A percentile compares a stretch with the other conserved stretches of the same genome.
Evolutionary conservation across 1,139 yeast genomes (phyloP).

Genomic region (Kodamaea ohmeri): DNA sequence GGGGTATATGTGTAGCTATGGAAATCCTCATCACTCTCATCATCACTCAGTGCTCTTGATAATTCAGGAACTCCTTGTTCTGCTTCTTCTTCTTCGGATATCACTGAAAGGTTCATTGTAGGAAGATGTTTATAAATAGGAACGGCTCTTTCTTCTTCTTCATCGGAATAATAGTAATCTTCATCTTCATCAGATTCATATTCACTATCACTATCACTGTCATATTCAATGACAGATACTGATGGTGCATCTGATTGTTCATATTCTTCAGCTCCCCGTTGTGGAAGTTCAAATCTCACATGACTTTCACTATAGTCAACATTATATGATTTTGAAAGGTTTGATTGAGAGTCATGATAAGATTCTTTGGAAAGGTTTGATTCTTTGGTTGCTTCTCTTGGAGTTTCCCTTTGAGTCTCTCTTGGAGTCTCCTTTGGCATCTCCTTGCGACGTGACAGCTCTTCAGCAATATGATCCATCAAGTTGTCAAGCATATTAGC

Average conservation of each 20-base stretch:
- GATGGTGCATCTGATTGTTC: conserved; percentile 3
- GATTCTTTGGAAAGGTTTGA: too few species aligned
- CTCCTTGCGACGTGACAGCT: conserved; percentile 29
- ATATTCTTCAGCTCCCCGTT: conserved; percentile 2
- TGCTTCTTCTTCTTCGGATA: conserved; percentile 22
- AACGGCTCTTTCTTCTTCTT: conserved; percentile 6
- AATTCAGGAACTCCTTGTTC: conserved; percentile 26
- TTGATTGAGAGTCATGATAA: too few species aligned
- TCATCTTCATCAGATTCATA: conserved; percentile 19
- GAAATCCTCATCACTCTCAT: conserved; percentile 18
- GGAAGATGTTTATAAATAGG: conserved; percentile 23
- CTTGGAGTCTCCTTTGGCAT: conserved; percentile 8
- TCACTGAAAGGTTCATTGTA: conserved; percentile 23
- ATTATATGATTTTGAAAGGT: too few species aligned
- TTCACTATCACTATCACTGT: conserved; percentile 12
- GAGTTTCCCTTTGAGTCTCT: background rate
- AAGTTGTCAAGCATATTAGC: conserved; percentile 72
- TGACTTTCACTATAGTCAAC: conserved; percentile 2
- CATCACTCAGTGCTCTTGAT: conserved; percentile 31
- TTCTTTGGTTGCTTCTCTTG: background rate
- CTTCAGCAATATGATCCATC: conserved; percentile 50
- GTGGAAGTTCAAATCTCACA: conserved; percentile 15
- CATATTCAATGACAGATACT: conserved; percentile 22
- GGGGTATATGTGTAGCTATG: conserved; percentile 5
- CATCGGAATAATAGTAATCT: conserved; percentile 28